phyloP scores from a whole-genome alignment of 2,329 filamentous ascomycete genomes.

The Biscogniauxia sp. region DNA sequence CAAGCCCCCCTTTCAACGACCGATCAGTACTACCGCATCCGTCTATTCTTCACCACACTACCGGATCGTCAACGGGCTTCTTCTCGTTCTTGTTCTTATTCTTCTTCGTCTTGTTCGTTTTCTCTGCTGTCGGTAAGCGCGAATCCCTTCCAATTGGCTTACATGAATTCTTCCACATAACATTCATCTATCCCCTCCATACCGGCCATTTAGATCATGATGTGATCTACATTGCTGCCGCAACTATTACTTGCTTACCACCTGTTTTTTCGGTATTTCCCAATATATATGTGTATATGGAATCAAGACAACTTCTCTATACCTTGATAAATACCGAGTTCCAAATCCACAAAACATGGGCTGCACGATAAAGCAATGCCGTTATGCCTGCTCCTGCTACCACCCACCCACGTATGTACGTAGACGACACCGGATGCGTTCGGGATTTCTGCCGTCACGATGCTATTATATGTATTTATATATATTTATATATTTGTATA shows the following conservation, averaged over 20 bases:
- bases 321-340: not conserved
- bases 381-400: not conserved
- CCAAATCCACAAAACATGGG: not conserved
- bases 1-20: conserved; percentile 8
- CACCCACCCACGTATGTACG: not conserved
- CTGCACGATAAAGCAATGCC: not conserved
- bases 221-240: not conserved
- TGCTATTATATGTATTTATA: not conserved
- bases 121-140: not conserved
- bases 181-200: not conserved
- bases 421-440: not conserved
- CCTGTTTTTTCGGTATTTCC: too few species aligned
- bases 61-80: not conserved
- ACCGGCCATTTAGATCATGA: not conserved
- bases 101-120: not conserved
- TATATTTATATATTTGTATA: not conserved
- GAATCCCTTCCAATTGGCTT: not conserved
- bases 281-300: too few species aligned
- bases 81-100: not conserved
- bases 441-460: not conserved
- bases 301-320: too few species aligned
- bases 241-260: too few species aligned
- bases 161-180: not conserved
- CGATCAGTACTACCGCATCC: not conserved
- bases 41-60: not conserved